Evolutionary conservation across 495 filamentous ascomycete genomes (phyloP).

Genomic region (Penicillium maclennaniae): DNA sequence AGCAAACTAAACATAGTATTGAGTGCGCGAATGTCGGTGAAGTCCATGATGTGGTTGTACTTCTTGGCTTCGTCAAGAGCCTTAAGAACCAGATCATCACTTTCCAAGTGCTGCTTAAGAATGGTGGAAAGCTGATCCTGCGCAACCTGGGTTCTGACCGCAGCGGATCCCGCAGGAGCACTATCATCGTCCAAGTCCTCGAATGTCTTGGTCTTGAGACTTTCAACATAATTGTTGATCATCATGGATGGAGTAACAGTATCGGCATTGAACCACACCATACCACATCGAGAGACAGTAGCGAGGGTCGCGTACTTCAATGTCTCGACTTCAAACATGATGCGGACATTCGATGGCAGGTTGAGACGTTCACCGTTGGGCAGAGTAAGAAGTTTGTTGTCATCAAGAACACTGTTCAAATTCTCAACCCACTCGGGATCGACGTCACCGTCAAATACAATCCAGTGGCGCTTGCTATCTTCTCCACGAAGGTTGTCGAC

Average conservation of each 20-base stretch:
- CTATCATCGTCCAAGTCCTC: slow-evolving; percentile 93
- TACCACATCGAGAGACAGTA: slow-evolving; percentile 97
- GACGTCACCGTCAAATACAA: slow-evolving; percentile 97
- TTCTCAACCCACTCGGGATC: slow-evolving; percentile 99
- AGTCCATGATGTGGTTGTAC: slow-evolving; percentile 97
- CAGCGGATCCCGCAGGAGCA: slow-evolving; percentile 72
- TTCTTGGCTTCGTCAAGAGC: slow-evolving; percentile 70
- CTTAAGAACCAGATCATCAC: slow-evolving; percentile 70
- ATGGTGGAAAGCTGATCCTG: slow-evolving; percentile 75
- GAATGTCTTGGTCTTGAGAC: slow-evolving; percentile 73
- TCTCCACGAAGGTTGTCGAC: slow-evolving; percentile 98
- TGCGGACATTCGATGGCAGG: slow-evolving; percentile 88
- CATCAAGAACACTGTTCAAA: slow-evolving; percentile 96
- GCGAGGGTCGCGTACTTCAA: slow-evolving; percentile 95
- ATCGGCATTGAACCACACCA: slow-evolving; percentile 99
- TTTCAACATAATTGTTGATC: slow-evolving; percentile 83
- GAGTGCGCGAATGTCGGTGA: slow-evolving; percentile 81
- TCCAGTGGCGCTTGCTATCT: slow-evolving; percentile 95
- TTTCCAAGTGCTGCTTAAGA: slow-evolving; percentile 68
- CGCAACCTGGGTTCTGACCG: slow-evolving; percentile 68
- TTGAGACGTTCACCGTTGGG: slow-evolving; percentile 97
- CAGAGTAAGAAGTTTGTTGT: slow-evolving; percentile 95
- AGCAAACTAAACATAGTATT: slow-evolving; percentile 92
- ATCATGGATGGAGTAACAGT: slow-evolving; percentile 92
- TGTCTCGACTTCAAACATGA: slow-evolving; percentile 99